A percentile compares a stretch with the other conserved stretches of the same genome.
Evolutionary conservation across 2,329 filamentous ascomycete species (phyloP).

Genomic region (Cercospora sp.): DNA sequence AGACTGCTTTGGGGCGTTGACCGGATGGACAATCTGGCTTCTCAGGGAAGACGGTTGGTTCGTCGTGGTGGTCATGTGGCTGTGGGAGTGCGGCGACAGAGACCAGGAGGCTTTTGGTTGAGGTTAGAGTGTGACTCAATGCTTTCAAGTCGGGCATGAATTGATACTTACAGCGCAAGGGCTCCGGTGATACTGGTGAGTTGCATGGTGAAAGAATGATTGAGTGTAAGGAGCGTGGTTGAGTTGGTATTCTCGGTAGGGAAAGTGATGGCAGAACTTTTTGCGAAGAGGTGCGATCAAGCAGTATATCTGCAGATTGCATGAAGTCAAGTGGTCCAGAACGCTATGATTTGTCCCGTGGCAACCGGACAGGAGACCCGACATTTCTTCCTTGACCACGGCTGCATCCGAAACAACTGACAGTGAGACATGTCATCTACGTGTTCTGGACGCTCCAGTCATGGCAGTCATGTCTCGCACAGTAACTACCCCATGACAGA

Average conservation of each 20-base stretch:
- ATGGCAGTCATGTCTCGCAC: neutral
- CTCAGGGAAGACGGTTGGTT: neutral
- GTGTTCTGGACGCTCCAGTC: neutral
- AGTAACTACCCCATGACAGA: neutral
- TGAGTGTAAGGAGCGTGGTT: neutral
- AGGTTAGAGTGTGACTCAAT: neutral
- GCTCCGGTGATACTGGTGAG: neutral
- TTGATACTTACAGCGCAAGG: neutral
- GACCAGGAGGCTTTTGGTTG: neutral
- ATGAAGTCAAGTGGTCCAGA: neutral
- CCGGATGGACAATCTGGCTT: neutral
- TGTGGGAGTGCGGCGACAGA: neutral
- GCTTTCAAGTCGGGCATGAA: neutral
- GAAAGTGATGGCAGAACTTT: neutral
- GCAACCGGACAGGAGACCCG: neutral
- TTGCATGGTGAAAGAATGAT: neutral
- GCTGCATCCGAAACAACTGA: neutral
- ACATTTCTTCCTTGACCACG: neutral
- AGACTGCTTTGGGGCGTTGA: neutral
- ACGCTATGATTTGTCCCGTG: neutral
- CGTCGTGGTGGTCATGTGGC: neutral
- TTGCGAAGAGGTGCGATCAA: too few species aligned
- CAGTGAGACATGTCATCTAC: neutral
- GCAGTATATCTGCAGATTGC: neutral
- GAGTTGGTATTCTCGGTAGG: neutral